phyloP scores from a whole-genome alignment of 2,329 filamentous ascomycete species.

The Bipolaris victoriae region DNA sequence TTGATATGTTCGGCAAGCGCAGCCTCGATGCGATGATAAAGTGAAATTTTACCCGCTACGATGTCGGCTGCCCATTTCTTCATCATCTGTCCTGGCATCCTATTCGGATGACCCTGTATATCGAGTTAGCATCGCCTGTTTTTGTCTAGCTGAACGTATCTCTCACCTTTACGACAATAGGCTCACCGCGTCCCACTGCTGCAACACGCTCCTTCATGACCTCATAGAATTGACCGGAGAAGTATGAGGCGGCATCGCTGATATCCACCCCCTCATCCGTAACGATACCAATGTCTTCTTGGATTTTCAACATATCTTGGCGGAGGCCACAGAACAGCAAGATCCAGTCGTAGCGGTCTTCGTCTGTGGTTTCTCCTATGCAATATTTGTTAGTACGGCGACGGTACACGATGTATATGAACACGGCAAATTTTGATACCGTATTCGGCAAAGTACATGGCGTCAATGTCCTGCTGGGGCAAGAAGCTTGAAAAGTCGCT shows the following conservation, averaged over 20 bases:
- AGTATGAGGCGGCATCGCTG: not conserved
- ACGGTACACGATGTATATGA: too few relatives aligned
- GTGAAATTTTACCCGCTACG: not conserved
- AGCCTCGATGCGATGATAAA: constrained; percentile 1
- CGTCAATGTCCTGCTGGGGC: not conserved
- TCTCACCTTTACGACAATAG: not conserved
- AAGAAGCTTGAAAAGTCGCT: not conserved
- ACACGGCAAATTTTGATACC: not conserved
- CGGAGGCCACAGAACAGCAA: not conserved
- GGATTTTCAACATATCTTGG: not conserved
- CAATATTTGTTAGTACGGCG: not conserved
- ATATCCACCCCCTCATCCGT: not conserved
- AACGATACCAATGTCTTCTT: not conserved
- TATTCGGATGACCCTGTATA: not conserved
- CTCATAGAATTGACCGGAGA: not conserved
- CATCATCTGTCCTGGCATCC: constrained; percentile 1
- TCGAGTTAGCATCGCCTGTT: not conserved
- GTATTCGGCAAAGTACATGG: not conserved
- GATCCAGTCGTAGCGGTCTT: constrained; percentile 3
- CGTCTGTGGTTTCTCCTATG: constrained; percentile 2
- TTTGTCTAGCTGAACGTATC: not conserved
- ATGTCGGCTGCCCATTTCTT: not conserved
- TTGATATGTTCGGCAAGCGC: not conserved
- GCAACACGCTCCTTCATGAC: not conserved
- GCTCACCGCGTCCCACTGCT: not conserved